Conservation (phyloP, 179 eudicot species). For the Beta corolliflora region DNA sequence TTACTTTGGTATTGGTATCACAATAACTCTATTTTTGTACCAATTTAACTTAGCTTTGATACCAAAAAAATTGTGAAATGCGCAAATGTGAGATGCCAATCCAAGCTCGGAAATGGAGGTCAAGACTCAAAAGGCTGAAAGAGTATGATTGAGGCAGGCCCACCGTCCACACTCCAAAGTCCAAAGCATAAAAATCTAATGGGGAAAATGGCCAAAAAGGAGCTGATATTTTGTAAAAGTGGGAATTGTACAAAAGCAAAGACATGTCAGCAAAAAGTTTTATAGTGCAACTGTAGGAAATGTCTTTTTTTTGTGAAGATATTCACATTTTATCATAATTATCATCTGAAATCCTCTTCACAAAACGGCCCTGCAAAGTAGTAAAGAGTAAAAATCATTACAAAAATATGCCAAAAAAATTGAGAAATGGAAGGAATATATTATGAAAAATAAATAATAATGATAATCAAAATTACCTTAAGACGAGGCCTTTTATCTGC, state of each 20-base stretch:
- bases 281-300: neutral
- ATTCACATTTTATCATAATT: conserved; percentile 38
- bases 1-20: no score
- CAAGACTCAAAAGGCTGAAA: neutral
- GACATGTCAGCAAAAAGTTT: conserved; percentile 20
- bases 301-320: conserved; percentile 22
- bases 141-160: conserved; percentile 9
- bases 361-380: conserved; percentile 53
- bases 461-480: conserved; percentile 34
- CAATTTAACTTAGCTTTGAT: no score
- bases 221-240: conserved; percentile 4
- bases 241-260: neutral
- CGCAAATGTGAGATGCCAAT: no score
- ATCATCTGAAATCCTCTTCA: conserved; percentile 38
- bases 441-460: neutral
- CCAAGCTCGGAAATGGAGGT: no score
- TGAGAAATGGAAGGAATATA: neutral
- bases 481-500: conserved; percentile 64
- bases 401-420: neutral
- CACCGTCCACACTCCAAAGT: neutral
- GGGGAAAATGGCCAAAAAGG: neutral
- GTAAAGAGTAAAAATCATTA: neutral
- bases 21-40: no score
- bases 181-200: neutral
- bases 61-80: no score